These are phyloP conservation scores for Pestalotiopsis sp. DNA, from an alignment of 2,329 filamentous ascomycete genomes.

Conservation along the genomic window DNA sequence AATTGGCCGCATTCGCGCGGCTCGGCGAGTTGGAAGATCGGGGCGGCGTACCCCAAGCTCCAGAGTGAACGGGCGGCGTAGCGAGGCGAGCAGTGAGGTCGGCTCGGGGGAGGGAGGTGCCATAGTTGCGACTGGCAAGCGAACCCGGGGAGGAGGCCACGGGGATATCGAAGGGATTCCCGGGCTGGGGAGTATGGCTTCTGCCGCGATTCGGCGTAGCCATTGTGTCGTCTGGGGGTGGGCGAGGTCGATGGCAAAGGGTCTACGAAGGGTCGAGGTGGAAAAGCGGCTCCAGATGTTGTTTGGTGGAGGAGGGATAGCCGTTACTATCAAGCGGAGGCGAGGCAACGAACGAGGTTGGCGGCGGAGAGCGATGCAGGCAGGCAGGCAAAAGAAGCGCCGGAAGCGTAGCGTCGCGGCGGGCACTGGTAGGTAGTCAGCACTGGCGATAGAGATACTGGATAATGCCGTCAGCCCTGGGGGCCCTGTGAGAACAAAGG, in stretches of 20 bases:
- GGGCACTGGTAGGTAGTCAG: not conserved
- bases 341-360: not conserved
- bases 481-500: not conserved
- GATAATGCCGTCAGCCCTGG: not conserved
- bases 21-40: constrained; percentile 52
- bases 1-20: constrained; percentile 39
- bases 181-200: constrained; percentile 36
- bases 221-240: constrained; percentile 24
- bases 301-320: constrained; percentile 13
- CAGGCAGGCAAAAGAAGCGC: constrained; percentile 1
- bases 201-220: constrained; percentile 39
- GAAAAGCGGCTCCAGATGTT: not conserved
- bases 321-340: not conserved
- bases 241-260: not conserved
- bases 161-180: constrained; percentile 38
- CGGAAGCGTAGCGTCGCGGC: not conserved
- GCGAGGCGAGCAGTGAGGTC: constrained; percentile 64
- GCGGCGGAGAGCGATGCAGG: not conserved
- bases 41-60: constrained; percentile 45
- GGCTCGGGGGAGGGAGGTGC: constrained; percentile 58
- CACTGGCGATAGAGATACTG: not conserved
- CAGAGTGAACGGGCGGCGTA: constrained; percentile 55
- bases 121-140: constrained; percentile 46
- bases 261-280: not conserved
- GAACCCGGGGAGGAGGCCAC: constrained; percentile 53